A percentile compares a stretch with the other conserved stretches of the same genome.
phyloP scores from a whole-genome alignment of 768 basidiomycete genomes.

The Atractiella rhizophila region DNA sequence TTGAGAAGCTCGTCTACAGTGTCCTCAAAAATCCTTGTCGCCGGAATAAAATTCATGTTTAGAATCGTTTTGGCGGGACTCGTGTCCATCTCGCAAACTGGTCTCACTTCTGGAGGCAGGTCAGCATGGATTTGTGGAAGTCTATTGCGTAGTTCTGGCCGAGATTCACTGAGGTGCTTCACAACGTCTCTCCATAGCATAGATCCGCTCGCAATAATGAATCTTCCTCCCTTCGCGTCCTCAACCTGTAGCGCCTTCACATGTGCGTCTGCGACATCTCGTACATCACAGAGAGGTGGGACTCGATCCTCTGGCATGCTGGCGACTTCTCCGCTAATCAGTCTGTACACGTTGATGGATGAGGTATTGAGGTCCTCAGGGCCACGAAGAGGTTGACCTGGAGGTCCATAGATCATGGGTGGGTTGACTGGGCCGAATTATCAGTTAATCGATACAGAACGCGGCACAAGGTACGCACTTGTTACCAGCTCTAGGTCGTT shows the following conservation, averaged over 20 bases:
- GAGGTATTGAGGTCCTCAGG: conserved; percentile 13
- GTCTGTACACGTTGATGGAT: conserved; percentile 10
- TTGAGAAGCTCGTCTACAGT: conserved; percentile 12
- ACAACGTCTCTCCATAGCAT: conserved; percentile 16
- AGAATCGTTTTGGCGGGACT: conserved; percentile 6
- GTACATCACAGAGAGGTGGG: conserved; percentile 11
- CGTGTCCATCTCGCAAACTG: conserved; percentile 11
- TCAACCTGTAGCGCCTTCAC: conserved; percentile 4
- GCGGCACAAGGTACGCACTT: no score
- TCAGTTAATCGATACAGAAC: no score
- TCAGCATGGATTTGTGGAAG: conserved; percentile 6
- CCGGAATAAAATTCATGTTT: conserved; percentile 7
- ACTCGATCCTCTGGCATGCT: conserved; percentile 10
- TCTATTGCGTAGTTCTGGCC: conserved; percentile 7
- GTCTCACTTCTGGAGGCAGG: conserved; percentile 1
- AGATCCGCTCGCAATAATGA: conserved; percentile 11
- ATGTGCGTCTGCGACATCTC: conserved; percentile 13
- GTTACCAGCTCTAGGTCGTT: no score
- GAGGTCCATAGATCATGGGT: conserved; percentile 17
- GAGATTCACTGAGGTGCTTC: no score
- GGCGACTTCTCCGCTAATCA: conserved; percentile 9
- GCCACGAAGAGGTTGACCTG: conserved; percentile 7
- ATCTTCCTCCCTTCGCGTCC: conserved; percentile 6
- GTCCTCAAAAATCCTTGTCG: conserved; percentile 7
- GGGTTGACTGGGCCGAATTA: no score